A percentile compares a stretch with the other conserved stretches of the same genome.
Evolutionary conservation across 2,329 filamentous ascomycete genomes (phyloP).

Genomic region (Rachicladosporium sp.): DNA sequence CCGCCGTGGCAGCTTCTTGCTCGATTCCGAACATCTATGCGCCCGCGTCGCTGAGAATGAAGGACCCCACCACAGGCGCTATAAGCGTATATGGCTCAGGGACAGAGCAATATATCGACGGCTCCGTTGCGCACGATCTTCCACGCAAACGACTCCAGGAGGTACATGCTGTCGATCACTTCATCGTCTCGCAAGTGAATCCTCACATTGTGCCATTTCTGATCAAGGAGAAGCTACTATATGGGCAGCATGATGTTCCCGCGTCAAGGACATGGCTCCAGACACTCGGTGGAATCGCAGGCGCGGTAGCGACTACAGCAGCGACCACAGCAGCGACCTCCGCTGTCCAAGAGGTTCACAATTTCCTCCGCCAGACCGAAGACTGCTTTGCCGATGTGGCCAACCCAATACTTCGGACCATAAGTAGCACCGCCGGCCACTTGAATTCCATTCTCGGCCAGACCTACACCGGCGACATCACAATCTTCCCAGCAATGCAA

Average conservation of each 20-base stretch:
- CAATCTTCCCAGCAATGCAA: conserved; percentile 71
- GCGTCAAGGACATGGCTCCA: too few relatives aligned
- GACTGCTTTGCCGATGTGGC: too few relatives aligned
- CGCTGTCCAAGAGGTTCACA: too few relatives aligned
- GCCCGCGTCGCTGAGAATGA: conserved; percentile 65
- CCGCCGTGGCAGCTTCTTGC: conserved; percentile 88
- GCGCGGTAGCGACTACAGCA: too few relatives aligned
- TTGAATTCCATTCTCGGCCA: conserved; percentile 63
- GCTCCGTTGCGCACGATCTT: conserved; percentile 86
- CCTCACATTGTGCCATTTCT: conserved; percentile 86
- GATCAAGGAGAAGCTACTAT: conserved; percentile 45
- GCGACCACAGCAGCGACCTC: too few relatives aligned
- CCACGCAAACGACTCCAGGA: conserved; percentile 82
- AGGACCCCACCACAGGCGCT: conserved; percentile 69
- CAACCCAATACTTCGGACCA: too few relatives aligned
- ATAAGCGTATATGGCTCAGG: conserved; percentile 45
- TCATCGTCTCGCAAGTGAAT: conserved; percentile 94
- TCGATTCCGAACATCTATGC: conserved; percentile 82
- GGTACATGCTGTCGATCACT: conserved; percentile 97
- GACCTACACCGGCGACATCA: conserved; percentile 90
- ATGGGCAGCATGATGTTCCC: not conserved
- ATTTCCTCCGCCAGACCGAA: too few relatives aligned
- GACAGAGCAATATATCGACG: conserved; percentile 80
- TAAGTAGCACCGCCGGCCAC: conserved; percentile 38
- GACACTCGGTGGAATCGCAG: too few relatives aligned